phyloP scores from a whole-genome alignment of 805 yeast species.

The Hanseniaspora mollemarum region DNA sequence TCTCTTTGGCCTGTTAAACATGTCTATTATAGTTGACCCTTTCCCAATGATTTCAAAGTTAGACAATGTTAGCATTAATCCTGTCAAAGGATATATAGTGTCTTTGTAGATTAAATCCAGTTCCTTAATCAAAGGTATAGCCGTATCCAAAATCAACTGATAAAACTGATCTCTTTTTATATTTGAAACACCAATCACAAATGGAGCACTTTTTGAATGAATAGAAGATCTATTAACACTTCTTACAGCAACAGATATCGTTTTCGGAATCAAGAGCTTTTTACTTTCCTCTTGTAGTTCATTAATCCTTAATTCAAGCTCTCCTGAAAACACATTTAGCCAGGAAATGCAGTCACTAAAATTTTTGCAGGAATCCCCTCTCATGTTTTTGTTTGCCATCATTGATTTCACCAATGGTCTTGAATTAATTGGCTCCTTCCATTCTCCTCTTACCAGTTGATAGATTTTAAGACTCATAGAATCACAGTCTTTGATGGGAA shows the following conservation, averaged over 20 bases:
- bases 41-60: slow-evolving; percentile 40
- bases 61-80: slow-evolving; percentile 42
- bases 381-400: slow-evolving; percentile 78
- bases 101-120: slow-evolving; percentile 26
- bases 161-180: slow-evolving; percentile 16
- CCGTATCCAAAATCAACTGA: slow-evolving; percentile 26
- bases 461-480: slow-evolving; percentile 45
- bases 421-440: slow-evolving; percentile 42
- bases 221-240: slow-evolving; percentile 23
- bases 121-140: slow-evolving; percentile 35
- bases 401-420: slow-evolving; percentile 65
- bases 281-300: slow-evolving; percentile 57
- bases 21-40: slow-evolving; percentile 27
- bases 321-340: slow-evolving; percentile 76
- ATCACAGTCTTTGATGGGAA: slow-evolving; percentile 35
- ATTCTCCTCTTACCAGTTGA: slow-evolving; percentile 54
- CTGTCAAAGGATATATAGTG: slow-evolving; percentile 38
- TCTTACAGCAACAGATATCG: slow-evolving; percentile 34
- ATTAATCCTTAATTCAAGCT: slow-evolving; percentile 53
- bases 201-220: slow-evolving; percentile 32
- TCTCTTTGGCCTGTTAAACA: slow-evolving; percentile 20
- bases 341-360: slow-evolving; percentile 55
- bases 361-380: slow-evolving; percentile 41
- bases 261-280: slow-evolving; percentile 36
- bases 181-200: slow-evolving; percentile 19